These are phyloP conservation scores for Mytilinidion resinicola DNA, from an alignment of 495 filamentous ascomycete genomes.

Conservation along the genomic window DNA sequence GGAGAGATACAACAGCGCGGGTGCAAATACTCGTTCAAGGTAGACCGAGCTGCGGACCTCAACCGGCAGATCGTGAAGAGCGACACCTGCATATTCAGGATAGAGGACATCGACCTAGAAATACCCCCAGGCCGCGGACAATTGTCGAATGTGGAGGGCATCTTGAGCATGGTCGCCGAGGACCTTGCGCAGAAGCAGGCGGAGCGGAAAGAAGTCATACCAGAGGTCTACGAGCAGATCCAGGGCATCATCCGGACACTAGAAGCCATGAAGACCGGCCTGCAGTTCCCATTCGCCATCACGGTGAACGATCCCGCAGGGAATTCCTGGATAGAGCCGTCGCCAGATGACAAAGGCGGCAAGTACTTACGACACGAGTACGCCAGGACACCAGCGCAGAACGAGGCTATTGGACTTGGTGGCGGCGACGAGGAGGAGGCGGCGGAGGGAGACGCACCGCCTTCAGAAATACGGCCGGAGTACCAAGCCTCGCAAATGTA, in stretches of 20 bases:
- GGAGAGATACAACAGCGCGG: conserved; percentile 86
- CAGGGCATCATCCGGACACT: conserved; percentile 63
- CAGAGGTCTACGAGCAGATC: conserved; percentile 71
- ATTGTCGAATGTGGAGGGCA: conserved; percentile 85
- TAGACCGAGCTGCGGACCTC: conserved; percentile 63
- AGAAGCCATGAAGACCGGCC: conserved; percentile 63
- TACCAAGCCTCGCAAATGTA: conserved; percentile 34
- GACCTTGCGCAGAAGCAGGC: conserved; percentile 72
- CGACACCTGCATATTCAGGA: conserved; percentile 71
- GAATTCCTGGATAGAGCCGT: conserved; percentile 96
- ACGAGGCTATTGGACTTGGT: conserved; percentile 69
- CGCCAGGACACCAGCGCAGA: conserved; percentile 73
- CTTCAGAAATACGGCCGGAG: conserved; percentile 33
- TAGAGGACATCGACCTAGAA: conserved; percentile 84
- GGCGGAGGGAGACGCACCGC: conserved; percentile 23
- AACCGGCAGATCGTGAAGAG: conserved; percentile 86
- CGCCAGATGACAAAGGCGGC: conserved; percentile 54
- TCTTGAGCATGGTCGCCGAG: conserved; percentile 66
- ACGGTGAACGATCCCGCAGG: conserved; percentile 84
- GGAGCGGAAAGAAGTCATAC: conserved; percentile 61
- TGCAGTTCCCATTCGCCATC: conserved; percentile 79
- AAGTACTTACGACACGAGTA: conserved; percentile 84
- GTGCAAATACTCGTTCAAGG: conserved; percentile 65
- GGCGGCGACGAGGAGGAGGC: conserved; percentile 22
- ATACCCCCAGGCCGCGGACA: conserved; percentile 83